Evolutionary conservation across 2,329 filamentous ascomycete species (phyloP).

Genomic region (Niveomyces coronatus): DNA sequence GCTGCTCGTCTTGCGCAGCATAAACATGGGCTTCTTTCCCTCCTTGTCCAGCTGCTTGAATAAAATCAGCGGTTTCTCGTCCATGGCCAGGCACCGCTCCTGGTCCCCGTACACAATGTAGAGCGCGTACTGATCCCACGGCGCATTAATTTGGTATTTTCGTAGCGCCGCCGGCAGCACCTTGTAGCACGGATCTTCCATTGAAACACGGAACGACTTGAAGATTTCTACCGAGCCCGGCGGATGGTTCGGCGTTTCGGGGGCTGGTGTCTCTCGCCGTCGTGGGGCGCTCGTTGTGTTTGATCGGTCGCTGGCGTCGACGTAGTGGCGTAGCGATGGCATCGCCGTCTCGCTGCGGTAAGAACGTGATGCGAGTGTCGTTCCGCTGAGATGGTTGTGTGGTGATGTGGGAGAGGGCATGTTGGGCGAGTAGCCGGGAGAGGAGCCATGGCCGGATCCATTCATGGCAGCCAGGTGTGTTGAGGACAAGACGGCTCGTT

Average conservation of each 20-base stretch:
- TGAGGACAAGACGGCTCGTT: slow-evolving; percentile 55
- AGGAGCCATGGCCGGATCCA: slow-evolving; percentile 42
- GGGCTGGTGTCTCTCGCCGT: slow-evolving; percentile 50
- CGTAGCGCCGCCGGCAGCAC: slow-evolving; percentile 91
- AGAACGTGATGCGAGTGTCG: slow-evolving; percentile 50
- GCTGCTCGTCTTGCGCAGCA: slow-evolving; percentile 55
- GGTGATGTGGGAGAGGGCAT: slow-evolving; percentile 62
- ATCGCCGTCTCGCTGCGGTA: slow-evolving; percentile 49
- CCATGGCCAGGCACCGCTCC: slow-evolving; percentile 81
- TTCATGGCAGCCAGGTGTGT: slow-evolving; percentile 63
- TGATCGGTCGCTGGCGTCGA: slow-evolving; percentile 11
- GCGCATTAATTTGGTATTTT: slow-evolving; percentile 97
- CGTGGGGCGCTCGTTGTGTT: slow-evolving; percentile 45
- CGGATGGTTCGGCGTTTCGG: slow-evolving; percentile 47
- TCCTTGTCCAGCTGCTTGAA: slow-evolving; percentile 98
- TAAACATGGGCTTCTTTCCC: slow-evolving; percentile 98
- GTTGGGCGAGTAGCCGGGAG: slow-evolving; percentile 51
- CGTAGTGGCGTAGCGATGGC: slow-evolving; percentile 14
- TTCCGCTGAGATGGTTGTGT: slow-evolving; percentile 40
- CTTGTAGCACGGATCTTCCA: slow-evolving; percentile 97
- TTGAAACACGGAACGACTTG: slow-evolving; percentile 95
- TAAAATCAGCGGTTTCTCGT: slow-evolving; percentile 88
- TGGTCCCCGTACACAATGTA: slow-evolving; percentile 99
- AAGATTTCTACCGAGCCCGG: slow-evolving; percentile 80
- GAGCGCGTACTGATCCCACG: slow-evolving; percentile 93